phyloP scores from a whole-genome alignment of 768 basidiomycete species.

The Auricularia sp. region DNA sequence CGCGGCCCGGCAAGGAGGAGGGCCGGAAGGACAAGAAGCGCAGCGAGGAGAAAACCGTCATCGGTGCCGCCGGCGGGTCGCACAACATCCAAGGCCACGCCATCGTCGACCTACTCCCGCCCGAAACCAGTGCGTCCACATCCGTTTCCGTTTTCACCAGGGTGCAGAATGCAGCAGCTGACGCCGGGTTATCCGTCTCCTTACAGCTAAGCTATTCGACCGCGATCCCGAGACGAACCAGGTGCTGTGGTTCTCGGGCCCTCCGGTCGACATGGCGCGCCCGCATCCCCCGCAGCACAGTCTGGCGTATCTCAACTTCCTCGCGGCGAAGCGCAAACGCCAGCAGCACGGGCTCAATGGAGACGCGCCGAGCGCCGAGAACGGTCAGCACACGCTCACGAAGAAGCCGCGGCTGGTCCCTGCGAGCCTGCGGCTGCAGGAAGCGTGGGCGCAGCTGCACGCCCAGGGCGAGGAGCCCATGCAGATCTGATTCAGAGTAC shows the following conservation, averaged over 20 bases:
- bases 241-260: conserved; percentile 82
- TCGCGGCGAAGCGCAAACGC: conserved; percentile 36
- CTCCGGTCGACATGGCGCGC: conserved; percentile 61
- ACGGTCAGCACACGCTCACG: background rate
- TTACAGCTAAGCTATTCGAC: conserved; percentile 66
- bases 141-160: background rate
- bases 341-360: background rate
- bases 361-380: background rate
- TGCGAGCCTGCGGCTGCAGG: background rate
- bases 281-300: conserved; percentile 43
- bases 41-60: conserved; percentile 48
- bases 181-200: too few relatives aligned
- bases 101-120: conserved; percentile 52
- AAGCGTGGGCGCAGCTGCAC: background rate
- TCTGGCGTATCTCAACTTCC: conserved; percentile 56
- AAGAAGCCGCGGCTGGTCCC: background rate
- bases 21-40: background rate
- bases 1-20: background rate
- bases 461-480: background rate
- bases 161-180: too few relatives aligned
- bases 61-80: conserved; percentile 52
- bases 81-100: conserved; percentile 35
- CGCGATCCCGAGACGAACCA: conserved; percentile 74
- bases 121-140: conserved; percentile 50
- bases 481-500: background rate